These are phyloP conservation scores for Sicyos baderoa DNA, from an alignment of 306 rosid genomes.

Conservation along the genomic window DNA sequence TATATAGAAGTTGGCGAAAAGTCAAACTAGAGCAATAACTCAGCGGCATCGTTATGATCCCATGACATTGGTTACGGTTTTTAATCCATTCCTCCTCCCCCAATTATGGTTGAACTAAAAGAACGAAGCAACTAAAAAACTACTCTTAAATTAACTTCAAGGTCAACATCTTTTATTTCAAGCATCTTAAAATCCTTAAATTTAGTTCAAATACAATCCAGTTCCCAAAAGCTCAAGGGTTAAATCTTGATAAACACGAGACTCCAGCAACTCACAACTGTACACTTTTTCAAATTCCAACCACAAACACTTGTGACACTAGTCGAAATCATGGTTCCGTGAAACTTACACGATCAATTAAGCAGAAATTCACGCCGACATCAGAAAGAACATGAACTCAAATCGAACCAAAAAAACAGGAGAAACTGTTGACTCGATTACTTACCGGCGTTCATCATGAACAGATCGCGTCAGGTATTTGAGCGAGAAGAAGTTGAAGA, in stretches of 20 bases:
- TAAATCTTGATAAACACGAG: not conserved
- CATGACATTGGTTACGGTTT: too few species aligned
- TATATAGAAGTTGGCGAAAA: not conserved
- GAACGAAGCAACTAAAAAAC: slow-evolving; percentile 2
- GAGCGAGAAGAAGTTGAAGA: not conserved
- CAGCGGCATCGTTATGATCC: too few species aligned
- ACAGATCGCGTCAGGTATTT: not conserved
- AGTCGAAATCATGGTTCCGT: not conserved
- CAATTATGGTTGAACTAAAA: too few species aligned
- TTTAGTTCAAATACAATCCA: slow-evolving; percentile 10
- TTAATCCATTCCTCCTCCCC: too few species aligned
- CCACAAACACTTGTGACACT: not conserved
- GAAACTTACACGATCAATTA: not conserved
- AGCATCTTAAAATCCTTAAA: not conserved
- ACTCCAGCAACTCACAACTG: not conserved
- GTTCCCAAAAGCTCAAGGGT: not conserved
- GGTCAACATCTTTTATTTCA: not conserved
- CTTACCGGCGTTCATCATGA: slow-evolving; percentile 7
- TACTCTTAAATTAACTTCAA: not conserved
- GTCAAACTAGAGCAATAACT: too few species aligned
- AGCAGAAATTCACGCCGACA: not conserved
- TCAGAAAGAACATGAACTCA: not conserved
- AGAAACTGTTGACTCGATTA: not conserved
- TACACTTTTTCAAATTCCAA: not conserved
- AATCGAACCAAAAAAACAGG: not conserved